Percentiles rank a stretch among this genome's conserved stretches.
These are phyloP conservation scores for Boletus rufocinnamomeus DNA, from an alignment of 768 basidiomycete species.

Conservation along the genomic window DNA sequence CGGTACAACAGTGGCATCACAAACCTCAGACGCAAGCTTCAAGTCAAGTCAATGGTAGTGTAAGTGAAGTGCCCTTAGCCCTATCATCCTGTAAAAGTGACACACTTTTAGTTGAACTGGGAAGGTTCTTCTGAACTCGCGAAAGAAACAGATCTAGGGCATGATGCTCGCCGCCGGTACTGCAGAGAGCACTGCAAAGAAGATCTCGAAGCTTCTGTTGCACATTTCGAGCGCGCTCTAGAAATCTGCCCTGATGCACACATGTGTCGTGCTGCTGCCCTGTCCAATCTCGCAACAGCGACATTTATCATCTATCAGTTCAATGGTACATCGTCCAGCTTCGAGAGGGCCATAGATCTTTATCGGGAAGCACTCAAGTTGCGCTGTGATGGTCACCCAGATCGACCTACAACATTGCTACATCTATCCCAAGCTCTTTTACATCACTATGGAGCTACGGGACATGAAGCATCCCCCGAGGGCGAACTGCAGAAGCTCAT, in stretches of 20 bases:
- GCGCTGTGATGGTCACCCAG: conserved; percentile 1
- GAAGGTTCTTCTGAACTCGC: not conserved
- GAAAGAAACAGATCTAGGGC: conserved; percentile 5
- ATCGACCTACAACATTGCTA: conserved; percentile 9
- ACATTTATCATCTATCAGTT: conserved; percentile 4
- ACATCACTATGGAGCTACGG: not conserved
- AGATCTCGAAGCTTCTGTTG: conserved; percentile 2
- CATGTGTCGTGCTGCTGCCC: conserved; percentile 7
- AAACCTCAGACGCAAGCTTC: not conserved
- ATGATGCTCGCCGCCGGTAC: not conserved
- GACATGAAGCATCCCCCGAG: not conserved
- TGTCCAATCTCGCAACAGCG: conserved; percentile 20
- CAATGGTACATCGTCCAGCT: not conserved
- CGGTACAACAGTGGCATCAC: not conserved
- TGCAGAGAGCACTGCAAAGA: not conserved
- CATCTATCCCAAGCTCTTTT: conserved; percentile 14
- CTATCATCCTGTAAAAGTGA: not conserved
- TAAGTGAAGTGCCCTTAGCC: not conserved
- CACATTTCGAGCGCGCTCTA: conserved; percentile 7
- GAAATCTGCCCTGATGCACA: not conserved
- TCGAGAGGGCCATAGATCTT: not conserved
- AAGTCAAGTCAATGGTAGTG: not conserved
- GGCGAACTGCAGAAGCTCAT: not conserved
- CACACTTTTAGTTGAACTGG: not conserved
- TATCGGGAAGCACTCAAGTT: conserved; percentile 11